Evolutionary conservation across 176 grass and related monocot species (phyloP), one percentile per base, ranked within the genome.

Genomic region (Phragmites australis): DNA sequence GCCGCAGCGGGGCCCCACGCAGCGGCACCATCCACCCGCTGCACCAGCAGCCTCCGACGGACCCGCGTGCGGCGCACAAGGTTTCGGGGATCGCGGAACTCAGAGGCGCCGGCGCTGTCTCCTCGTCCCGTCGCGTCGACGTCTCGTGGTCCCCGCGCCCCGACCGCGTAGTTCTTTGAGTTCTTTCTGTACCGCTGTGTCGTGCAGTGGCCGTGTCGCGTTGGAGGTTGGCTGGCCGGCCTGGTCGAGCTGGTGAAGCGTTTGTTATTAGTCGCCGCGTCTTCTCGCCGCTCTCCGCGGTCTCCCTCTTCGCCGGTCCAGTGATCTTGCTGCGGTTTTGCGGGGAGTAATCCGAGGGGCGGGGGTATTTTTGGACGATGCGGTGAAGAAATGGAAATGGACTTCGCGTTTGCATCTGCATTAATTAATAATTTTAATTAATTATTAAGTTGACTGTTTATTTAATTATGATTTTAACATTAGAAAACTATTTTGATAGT

Each of bases 1-100:
- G 69, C 45, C 13, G 45, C 45, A 30, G 17, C 81, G 27, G 74
- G 25, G 27, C 21, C 49, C 61, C 16, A 6, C 27, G 47, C 68
- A 47, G 26, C 68, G 68, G 66, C 57, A 65, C 45, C 83, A 85
- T 73, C 83, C 67, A 9, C 32, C 31, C 62, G 34, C 64, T 67
- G 64, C 64, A 43, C 10, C 64, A 12, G 37, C 34, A 7, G 9
- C 37, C 37, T 67, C 34, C 64, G 40, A 41, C 40, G n/a, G 21
- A n/a, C 8, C n/a, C 53, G 53, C 53, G n/a, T n/a, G n/a, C n/a
- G n/a, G n/a, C n/a, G n/a, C n/a, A n/a, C n/a, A n/a, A n/a, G n/a
- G n/a, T n/a, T n/a, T n/a, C n/a, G n/a, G n/a, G n/a, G n/a, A n/a
- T n/a, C 48, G 17, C 48, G 16, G 50, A 21, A 52, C 21, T 52